Evolutionary conservation across 805 yeast species (phyloP).

Genomic region (Candida incommunis): DNA sequence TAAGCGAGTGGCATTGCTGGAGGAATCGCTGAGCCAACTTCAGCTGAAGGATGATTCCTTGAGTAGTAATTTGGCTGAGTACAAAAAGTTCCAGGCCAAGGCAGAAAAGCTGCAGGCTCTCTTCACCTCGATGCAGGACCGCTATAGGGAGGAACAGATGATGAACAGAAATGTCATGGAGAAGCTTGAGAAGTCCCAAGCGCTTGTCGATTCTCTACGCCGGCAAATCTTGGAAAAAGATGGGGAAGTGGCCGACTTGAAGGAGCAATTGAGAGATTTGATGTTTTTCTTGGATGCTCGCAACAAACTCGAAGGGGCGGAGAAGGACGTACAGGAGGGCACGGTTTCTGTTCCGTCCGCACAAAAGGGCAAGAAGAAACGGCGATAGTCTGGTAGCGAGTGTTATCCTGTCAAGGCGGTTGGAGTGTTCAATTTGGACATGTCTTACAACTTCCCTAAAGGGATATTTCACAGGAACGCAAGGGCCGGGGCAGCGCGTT

Average conservation of each 20-base stretch:
- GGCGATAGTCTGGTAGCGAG: neutral
- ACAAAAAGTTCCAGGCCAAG: conserved; percentile 6
- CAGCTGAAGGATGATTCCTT: conserved; percentile 8
- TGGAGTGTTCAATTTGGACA: too few species aligned
- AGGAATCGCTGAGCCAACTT: neutral
- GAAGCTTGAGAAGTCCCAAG: conserved; percentile 22
- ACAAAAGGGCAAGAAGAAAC: neutral
- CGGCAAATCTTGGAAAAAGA: conserved; percentile 16
- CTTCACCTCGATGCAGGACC: conserved; percentile 19
- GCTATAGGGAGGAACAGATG: conserved; percentile 33
- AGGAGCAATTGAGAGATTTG: conserved; percentile 37
- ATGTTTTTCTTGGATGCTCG: conserved; percentile 70
- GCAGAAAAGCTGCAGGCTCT: conserved; percentile 12
- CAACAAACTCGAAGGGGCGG: conserved; percentile 56
- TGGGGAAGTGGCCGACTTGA: conserved; percentile 16
- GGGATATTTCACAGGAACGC: too few species aligned
- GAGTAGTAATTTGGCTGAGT: conserved; percentile 4
- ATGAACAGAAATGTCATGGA: conserved; percentile 29
- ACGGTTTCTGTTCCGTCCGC: conserved; percentile 11
- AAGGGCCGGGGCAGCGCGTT: too few species aligned
- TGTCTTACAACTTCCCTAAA: too few species aligned
- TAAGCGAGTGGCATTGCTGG: conserved; percentile 7
- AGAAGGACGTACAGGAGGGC: conserved; percentile 63
- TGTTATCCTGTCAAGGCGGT: too few species aligned
- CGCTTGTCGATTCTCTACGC: neutral